Base-by-base conservation (phyloP, 495 filamentous ascomycete species). In the Diplogelasinospora grovesii region DNA sequence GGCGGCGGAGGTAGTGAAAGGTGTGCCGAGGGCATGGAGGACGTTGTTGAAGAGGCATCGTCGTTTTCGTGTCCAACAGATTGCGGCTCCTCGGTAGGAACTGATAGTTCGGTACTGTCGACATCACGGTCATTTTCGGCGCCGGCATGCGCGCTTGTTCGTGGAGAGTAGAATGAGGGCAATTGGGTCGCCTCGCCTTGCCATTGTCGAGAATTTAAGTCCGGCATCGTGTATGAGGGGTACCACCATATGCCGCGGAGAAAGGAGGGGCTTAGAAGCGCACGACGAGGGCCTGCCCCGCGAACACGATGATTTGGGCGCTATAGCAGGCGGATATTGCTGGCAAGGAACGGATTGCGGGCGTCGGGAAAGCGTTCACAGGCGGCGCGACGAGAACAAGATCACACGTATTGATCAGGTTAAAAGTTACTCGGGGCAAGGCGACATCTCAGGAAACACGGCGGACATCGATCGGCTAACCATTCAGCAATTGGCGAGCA, bases 91-190 rank as follows among this genome's bases (percentile, higher is more conserved):
- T 22, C n/a, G n/a, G 22, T 5, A 0, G 53, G 41, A 18, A 49
- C 24, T n/a, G 54, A 52, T 35, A 56, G 43, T 29, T 50, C 41
- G 25, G 33, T 37, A 13, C 44, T 32, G 21, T 46, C 47, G 15
- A 53, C 29, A 33, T 56, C 50, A 29, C 18, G 32, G 15, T 49
- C 51, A 18, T 49, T 26, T 24, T 45, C 29, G 11, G 48, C 26
- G 5, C 46, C 30, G 25, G 50, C 47, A 21, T 32, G 32, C 4
- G 63, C 46, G 22, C 43, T 52, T 24, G 60, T 57, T 25, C 34
- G 57, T n/a, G 67, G 67, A n/a, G 67, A 71, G 54, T 71, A 71
- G 41, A 71, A 71, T 2, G 67, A 60, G 5, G 67, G 67, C 28
- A 71, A 54, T 40, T 60, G 56, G 34, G 43, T 44, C 3, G 52